These are phyloP conservation scores for Apocynum venetum DNA, from an alignment of 257 asterid genomes.

Conservation along the genomic window DNA sequence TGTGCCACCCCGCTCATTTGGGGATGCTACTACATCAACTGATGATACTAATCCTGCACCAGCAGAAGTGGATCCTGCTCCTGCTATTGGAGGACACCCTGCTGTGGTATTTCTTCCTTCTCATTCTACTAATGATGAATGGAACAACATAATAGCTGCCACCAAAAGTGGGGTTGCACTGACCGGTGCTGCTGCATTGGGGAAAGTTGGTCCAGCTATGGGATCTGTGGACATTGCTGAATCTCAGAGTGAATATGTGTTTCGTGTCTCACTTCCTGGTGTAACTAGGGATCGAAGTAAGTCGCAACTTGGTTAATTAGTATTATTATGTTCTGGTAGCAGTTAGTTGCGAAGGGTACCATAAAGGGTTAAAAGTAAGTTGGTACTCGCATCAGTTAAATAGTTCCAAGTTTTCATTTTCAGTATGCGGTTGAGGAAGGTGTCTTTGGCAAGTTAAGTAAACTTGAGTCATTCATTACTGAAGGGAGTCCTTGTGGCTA, in stretches of 20 bases:
- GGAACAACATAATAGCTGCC: conserved; percentile 31
- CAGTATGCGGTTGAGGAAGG: neutral
- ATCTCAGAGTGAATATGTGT: conserved; percentile 35
- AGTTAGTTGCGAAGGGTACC: neutral
- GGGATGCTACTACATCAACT: conserved; percentile 12
- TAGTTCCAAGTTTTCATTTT: neutral
- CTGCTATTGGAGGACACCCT: conserved; percentile 18
- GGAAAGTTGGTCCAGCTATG: conserved; percentile 37
- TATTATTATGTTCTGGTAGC: neutral
- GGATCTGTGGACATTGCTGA: conserved; percentile 43
- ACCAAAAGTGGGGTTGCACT: conserved; percentile 32
- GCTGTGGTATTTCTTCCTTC: conserved; percentile 37
- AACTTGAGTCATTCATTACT: neutral
- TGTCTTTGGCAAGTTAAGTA: neutral
- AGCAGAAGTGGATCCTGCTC: conserved; percentile 9
- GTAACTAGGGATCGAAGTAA: conserved; percentile 38
- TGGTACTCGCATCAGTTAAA: neutral
- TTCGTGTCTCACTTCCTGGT: conserved; percentile 50
- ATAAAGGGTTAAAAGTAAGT: conserved; percentile 27
- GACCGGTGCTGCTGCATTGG: conserved; percentile 41
- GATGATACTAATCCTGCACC: conserved; percentile 13
- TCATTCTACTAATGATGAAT: conserved; percentile 34
- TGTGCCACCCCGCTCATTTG: conserved; percentile 25
- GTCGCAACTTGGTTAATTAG: conserved; percentile 12
- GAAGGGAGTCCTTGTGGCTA: neutral